Conservation (phyloP, 164 flowering plant genomes). For the Houttuynia cordata region DNA sequence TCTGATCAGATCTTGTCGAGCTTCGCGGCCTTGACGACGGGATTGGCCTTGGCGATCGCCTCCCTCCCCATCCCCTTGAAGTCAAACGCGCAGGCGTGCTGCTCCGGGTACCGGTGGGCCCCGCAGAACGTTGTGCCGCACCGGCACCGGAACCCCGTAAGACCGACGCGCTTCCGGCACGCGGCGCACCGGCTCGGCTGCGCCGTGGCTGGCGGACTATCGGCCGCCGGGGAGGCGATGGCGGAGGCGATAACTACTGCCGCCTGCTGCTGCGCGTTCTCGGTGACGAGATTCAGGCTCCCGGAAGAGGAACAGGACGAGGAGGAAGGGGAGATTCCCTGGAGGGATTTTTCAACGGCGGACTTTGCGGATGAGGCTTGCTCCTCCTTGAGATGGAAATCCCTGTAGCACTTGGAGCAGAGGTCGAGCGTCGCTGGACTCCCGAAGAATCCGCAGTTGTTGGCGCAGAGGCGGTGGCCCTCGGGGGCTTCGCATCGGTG, state of each 20-base stretch:
- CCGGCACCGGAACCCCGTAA: slow-evolving; percentile 57
- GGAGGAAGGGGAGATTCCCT: slow-evolving; percentile 12
- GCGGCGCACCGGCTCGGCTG: slow-evolving; percentile 33
- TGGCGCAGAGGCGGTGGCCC: slow-evolving; percentile 55
- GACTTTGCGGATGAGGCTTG: slow-evolving; percentile 33
- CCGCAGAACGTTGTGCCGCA: slow-evolving; percentile 59
- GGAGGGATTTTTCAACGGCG: slow-evolving; percentile 33
- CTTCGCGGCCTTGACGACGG: slow-evolving; percentile 47
- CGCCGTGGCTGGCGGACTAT: not conserved
- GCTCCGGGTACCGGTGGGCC: slow-evolving; percentile 69
- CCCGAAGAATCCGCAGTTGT: slow-evolving; percentile 76
- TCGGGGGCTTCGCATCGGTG: slow-evolving; percentile 51
- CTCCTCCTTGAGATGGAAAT: slow-evolving; percentile 36
- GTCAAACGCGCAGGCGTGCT: slow-evolving; percentile 57
- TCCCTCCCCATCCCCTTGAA: slow-evolving; percentile 50
- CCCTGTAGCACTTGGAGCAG: slow-evolving; percentile 69
- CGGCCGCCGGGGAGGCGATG: not conserved
- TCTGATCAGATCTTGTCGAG: slow-evolving; percentile 33
- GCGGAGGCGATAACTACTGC: too few relatives aligned
- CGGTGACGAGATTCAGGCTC: not conserved
- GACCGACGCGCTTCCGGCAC: slow-evolving; percentile 52
- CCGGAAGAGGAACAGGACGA: not conserved
- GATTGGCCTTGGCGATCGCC: slow-evolving; percentile 55
- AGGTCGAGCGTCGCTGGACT: slow-evolving; percentile 53
- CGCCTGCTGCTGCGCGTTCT: too few relatives aligned